phyloP scores from a whole-genome alignment of 2,329 filamentous ascomycete species.

The Cytospora piceae region DNA sequence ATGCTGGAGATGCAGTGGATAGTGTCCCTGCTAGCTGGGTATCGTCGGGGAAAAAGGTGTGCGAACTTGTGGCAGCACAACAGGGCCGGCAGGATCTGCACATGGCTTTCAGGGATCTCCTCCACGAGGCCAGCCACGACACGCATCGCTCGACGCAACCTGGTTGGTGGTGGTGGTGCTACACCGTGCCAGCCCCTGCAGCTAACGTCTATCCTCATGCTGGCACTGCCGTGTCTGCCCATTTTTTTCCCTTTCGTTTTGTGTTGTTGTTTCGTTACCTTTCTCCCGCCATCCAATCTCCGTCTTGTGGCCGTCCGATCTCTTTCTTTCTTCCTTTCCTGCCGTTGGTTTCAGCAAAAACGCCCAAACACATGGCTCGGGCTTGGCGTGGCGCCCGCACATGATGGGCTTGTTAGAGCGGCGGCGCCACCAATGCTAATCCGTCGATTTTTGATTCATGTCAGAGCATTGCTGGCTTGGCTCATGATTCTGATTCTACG shows the following conservation, averaged over 20 bases:
- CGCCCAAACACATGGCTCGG: slow-evolving; percentile 21
- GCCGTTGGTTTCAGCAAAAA: slow-evolving; percentile 1
- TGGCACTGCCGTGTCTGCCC: slow-evolving; percentile 7
- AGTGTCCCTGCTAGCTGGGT: slow-evolving; percentile 5
- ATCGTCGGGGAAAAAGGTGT: background rate
- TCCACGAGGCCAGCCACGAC: slow-evolving; percentile 27
- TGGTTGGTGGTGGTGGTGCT: slow-evolving; percentile 15
- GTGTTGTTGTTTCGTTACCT: background rate
- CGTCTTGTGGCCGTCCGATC: slow-evolving; percentile 13
- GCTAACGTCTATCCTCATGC: slow-evolving; percentile 4
- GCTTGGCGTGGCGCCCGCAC: slow-evolving; percentile 22
- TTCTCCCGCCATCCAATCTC: slow-evolving; percentile 1
- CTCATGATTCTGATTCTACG: background rate
- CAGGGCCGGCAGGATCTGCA: slow-evolving; percentile 43
- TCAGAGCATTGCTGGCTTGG: background rate
- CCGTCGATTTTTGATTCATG: background rate
- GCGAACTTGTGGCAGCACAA: slow-evolving; percentile 35
- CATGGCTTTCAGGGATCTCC: slow-evolving; percentile 45
- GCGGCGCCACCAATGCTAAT: background rate
- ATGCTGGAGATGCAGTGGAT: slow-evolving; percentile 4
- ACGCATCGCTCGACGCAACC: slow-evolving; percentile 12
- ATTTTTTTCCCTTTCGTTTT: background rate
- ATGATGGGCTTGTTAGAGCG: slow-evolving; percentile 6
- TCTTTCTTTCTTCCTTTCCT: background rate
- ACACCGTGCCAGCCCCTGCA: slow-evolving; percentile 13